Conservation (phyloP, 2,329 filamentous ascomycete species). For the Pseudogymnoascus sp. region DNA sequence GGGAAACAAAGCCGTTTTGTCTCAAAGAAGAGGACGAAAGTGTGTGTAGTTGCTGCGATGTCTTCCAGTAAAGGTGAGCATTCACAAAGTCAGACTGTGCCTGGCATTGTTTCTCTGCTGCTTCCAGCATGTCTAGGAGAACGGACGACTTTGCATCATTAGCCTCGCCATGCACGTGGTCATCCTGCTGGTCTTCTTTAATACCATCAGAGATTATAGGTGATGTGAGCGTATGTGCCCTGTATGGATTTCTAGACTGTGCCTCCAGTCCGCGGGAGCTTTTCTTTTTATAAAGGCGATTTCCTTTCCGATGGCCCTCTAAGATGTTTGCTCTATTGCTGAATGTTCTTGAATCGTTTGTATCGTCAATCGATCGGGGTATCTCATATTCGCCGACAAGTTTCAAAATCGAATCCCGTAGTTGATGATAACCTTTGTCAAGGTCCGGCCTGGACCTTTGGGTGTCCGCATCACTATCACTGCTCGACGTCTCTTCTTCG, state of each 20-base stretch:
- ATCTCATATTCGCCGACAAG: constrained; percentile 78
- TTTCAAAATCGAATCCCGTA: constrained; percentile 72
- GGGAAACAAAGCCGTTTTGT: constrained; percentile 59
- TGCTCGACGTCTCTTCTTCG: constrained; percentile 53
- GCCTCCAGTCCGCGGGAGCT: constrained; percentile 40
- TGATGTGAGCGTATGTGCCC: constrained; percentile 21
- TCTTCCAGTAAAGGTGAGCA: constrained; percentile 78
- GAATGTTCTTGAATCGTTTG: constrained; percentile 52
- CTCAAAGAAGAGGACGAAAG: constrained; percentile 53
- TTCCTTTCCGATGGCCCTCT: constrained; percentile 44
- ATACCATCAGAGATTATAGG: constrained; percentile 3
- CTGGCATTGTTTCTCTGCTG: constrained; percentile 67
- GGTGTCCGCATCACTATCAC: constrained; percentile 49
- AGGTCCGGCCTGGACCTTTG: constrained; percentile 52
- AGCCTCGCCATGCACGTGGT: constrained; percentile 27
- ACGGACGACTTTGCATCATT: constrained; percentile 41
- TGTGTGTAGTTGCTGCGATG: constrained; percentile 62
- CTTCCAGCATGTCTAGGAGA: constrained; percentile 64
- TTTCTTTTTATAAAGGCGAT: constrained; percentile 50
- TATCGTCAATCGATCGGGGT: constrained; percentile 54
- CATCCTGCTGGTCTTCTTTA: constrained; percentile 16
- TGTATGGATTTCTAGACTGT: constrained; percentile 51
- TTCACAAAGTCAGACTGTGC: constrained; percentile 74
- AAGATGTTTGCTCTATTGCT: constrained; percentile 57
- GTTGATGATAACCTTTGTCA: constrained; percentile 70